Conservation (phyloP, 2,329 filamentous ascomycete genomes). For the Coleophoma crateriformis region DNA sequence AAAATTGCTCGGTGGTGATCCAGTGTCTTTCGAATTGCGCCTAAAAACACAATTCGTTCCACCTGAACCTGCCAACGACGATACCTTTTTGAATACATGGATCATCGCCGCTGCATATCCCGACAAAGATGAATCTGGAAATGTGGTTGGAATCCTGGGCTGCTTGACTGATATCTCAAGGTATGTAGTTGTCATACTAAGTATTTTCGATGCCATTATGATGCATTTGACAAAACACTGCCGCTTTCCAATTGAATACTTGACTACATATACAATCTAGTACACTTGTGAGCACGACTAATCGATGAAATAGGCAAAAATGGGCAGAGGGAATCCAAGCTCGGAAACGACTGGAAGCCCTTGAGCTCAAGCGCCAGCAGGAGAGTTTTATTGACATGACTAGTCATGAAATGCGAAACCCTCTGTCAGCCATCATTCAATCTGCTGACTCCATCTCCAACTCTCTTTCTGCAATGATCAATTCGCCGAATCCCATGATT, state of each 20-base stretch:
- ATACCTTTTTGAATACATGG: constrained; percentile 32
- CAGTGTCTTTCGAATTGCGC: constrained; percentile 16
- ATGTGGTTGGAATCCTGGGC: constrained; percentile 10
- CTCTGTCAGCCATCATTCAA: constrained; percentile 67
- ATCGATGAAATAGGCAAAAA: constrained; percentile 6
- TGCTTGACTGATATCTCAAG: constrained; percentile 12
- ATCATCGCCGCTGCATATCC: constrained; percentile 18
- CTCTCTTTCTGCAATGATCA: constrained; percentile 36
- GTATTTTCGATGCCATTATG: not conserved
- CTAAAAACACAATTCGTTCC: constrained; percentile 35
- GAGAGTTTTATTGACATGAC: constrained; percentile 79
- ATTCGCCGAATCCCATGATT: constrained; percentile 21
- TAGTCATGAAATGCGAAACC: constrained; percentile 68
- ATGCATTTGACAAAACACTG: not conserved
- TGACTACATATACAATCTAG: not conserved
- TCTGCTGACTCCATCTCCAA: constrained; percentile 66
- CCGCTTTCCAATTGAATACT: too few species aligned
- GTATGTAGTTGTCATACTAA: not conserved
- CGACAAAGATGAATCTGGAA: constrained; percentile 10
- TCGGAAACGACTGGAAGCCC: constrained; percentile 44
- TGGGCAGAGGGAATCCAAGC: constrained; percentile 23
- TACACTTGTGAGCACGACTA: not conserved
- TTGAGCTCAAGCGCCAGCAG: constrained; percentile 61
- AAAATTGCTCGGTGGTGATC: constrained; percentile 12
- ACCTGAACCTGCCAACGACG: constrained; percentile 46